These are phyloP conservation scores for Fraxinus sp. DNA, from an alignment of 305 asterid species.

Conservation along the genomic window DNA sequence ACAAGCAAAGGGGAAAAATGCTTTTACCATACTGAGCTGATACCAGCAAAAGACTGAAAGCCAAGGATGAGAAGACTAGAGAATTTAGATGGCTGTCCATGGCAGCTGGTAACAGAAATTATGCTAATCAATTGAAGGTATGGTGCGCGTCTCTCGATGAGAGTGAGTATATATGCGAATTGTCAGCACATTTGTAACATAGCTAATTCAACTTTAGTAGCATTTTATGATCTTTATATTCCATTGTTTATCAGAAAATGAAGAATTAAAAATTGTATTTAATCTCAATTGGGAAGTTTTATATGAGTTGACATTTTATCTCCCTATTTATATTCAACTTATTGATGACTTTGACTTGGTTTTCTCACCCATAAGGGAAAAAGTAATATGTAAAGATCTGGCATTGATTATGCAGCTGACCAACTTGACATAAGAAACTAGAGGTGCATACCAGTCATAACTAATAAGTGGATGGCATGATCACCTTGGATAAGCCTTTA, in stretches of 20 bases:
- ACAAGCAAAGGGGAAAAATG: not conserved
- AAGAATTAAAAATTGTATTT: not conserved
- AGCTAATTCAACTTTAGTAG: too few species aligned
- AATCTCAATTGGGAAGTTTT: not conserved
- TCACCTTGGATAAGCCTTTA: not conserved
- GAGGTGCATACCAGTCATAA: not conserved
- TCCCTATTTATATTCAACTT: not conserved
- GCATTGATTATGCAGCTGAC: not conserved
- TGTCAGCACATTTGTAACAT: not conserved
- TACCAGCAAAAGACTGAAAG: not conserved
- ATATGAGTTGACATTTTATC: not conserved
- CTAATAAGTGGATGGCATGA: not conserved
- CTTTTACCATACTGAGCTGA: slow-evolving; percentile 8
- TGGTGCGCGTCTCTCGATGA: not conserved
- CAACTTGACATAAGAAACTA: not conserved
- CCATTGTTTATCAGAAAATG: not conserved
- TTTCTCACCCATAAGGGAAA: not conserved
- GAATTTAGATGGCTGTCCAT: slow-evolving; percentile 22
- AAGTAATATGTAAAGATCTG: not conserved
- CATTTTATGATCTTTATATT: too few species aligned
- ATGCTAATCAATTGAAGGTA: not conserved
- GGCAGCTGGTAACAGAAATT: not conserved
- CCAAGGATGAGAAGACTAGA: slow-evolving; percentile 16
- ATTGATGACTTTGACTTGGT: not conserved
- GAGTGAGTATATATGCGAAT: not conserved